Evolutionary conservation across 148 eudicot species (phyloP), one percentile per base, ranked within the genome.

Genomic region (Dianthus caryophyllus): DNA sequence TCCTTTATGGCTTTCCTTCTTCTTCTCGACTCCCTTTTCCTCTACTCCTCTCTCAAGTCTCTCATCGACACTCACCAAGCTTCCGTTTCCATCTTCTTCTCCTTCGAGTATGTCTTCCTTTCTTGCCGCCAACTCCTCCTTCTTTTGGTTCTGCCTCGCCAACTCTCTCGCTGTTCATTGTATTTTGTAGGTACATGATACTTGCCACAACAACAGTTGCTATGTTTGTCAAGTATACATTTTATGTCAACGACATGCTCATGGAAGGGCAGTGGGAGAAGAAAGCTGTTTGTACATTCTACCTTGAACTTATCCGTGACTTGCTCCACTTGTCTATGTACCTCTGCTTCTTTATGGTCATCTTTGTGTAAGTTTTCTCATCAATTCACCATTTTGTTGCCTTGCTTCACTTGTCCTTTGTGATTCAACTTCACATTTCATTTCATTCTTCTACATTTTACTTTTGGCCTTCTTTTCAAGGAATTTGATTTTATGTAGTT

Each of bases 191-290:
- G 84, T 94, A 94, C 79, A 86, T 90, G 98, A 94, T 94, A 83
- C 79, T 94, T 63, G 98, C 96, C 29, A 94, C 98, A 38, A 86
- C 98, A 67, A 94, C 92, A 13, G 86, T 90, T 20, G 83, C 97
- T 14, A 90, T 84, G 57, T 86, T 90, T 81, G 89, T 94, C 31
- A 94, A 94, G 76, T 94, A 94, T 70, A 62, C 77, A 67, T 94
- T 94, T 70, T 88, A 90, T 63, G 92, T 90, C 31, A 80, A 86
- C 58, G 98, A 94, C 85, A 86, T 94, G 92, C 87, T 90, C 69
- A 90, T 94, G 98, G 98, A 94, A 71, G 98, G 98, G 43, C 98
- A 94, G 75, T 94, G 98, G 98, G 98, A 94, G 75, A 94, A 61
- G 69, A 94, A 94, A 74, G 96, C 98, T 68, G 96, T 94, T 33